Evolutionary conservation across 768 basidiomycete species (phyloP), one percentile per base, ranked within the genome.

Genomic region (Phanerochaete carnosa): DNA sequence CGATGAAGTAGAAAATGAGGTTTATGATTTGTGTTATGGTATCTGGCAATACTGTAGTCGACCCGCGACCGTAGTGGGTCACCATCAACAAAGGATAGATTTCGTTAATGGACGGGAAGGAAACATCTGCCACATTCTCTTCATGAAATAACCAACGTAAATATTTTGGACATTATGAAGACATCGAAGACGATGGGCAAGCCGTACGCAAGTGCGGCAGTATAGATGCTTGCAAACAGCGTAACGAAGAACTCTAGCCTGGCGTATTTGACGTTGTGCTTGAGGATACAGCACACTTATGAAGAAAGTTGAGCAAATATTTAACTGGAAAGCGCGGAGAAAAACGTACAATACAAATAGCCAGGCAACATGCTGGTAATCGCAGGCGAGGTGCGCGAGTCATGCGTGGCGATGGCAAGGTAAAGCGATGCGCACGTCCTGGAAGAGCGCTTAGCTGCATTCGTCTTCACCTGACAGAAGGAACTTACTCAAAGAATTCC

Each of bases 401-500:
- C 33, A 45, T 60, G 59, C 22, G 53, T 53, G 39, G 47, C 22
- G 23, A 55, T 26, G 46, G 43, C 45, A n/a, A 50, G 39, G 25
- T 25, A 3, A 12, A 60, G 22, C 11, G 46, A 37, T 43, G 29
- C 28, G 29, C 16, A n/a, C 12, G 30, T 15, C 23, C 59, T 60
- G 45, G 13, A 2, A 33, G 23, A 1, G 12, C 23, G 45, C 15
- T 51, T 8, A 58, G 57, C 26, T 6, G 4, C 7, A 22, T 33
- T 22, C 13, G 3, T 29, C 8, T 1, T 7, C 12, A 35, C 2
- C 13, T 2, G 7, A 28, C 32, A 30, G 15, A 26, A 9, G 1
- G 26, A 19, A 53, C 58, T 52, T 43, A 59, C 58, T 59, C 50
- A 3, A 59, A 6, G 50, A 37, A 19, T n/a, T 52, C 58, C 23